Conservation (phyloP, 2,329 filamentous ascomycete genomes). For the Claviceps cyperi region DNA sequence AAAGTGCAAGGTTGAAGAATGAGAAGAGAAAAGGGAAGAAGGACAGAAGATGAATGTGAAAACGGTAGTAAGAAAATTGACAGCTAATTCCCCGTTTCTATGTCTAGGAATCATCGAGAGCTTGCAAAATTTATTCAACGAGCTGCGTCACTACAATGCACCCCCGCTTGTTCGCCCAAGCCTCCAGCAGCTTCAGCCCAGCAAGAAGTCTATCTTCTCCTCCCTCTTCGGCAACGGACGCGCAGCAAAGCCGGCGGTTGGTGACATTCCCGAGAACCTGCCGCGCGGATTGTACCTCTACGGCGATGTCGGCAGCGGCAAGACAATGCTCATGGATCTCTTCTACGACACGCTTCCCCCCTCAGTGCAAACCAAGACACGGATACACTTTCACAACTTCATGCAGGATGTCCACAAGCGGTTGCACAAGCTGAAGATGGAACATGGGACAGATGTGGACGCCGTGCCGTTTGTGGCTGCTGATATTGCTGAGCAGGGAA, state of each 20-base stretch:
- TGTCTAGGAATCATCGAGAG: slow-evolving; percentile 66
- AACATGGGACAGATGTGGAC: slow-evolving; percentile 79
- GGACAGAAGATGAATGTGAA: no score
- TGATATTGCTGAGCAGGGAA: slow-evolving; percentile 74
- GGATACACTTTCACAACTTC: slow-evolving; percentile 98
- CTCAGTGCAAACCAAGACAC: slow-evolving; percentile 67
- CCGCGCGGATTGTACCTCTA: slow-evolving; percentile 89
- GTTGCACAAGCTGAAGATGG: slow-evolving; percentile 78
- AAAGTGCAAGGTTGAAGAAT: no score
- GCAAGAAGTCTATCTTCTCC: slow-evolving; percentile 39
- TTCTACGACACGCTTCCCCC: slow-evolving; percentile 85
- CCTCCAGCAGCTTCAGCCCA: slow-evolving; percentile 50
- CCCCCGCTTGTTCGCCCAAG: slow-evolving; percentile 64
- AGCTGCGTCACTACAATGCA: slow-evolving; percentile 58
- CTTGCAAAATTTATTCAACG: slow-evolving; percentile 78
- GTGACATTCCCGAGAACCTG: slow-evolving; percentile 52
- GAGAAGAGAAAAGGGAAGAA: not conserved
- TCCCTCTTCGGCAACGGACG: slow-evolving; percentile 44
- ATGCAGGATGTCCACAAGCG: slow-evolving; percentile 96
- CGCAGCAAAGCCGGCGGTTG: slow-evolving; percentile 23
- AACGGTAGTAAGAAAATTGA: not conserved
- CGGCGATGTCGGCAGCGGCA: slow-evolving; percentile 91
- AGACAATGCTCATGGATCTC: slow-evolving; percentile 99
- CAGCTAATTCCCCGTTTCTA: not conserved
- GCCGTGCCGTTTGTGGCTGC: slow-evolving; percentile 84